phyloP scores from a whole-genome alignment of 2,329 filamentous ascomycete genomes.

The Cladophialophora immunda region DNA sequence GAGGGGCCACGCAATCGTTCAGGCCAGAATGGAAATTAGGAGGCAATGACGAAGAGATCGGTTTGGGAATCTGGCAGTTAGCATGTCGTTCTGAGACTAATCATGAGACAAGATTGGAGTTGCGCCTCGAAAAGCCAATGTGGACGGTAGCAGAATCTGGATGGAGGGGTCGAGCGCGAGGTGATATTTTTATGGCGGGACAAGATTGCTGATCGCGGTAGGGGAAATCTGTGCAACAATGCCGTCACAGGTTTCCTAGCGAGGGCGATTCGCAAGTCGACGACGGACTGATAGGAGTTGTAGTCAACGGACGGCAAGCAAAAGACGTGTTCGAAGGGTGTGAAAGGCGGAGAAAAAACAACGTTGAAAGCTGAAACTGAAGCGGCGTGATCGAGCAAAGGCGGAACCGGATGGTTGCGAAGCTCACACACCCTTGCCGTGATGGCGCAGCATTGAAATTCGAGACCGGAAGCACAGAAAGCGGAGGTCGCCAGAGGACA shows the following conservation, averaged over 20 bases:
- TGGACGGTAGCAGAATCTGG: constrained; percentile 26
- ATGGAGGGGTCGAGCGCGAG: constrained; percentile 29
- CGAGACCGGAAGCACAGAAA: constrained; percentile 4
- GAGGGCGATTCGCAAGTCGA: constrained; percentile 21
- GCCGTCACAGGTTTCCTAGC: constrained; percentile 29
- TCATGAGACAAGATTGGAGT: constrained; percentile 23
- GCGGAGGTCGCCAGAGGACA: neutral
- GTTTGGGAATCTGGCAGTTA: constrained; percentile 19
- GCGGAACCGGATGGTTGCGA: constrained; percentile 19
- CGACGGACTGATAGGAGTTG: constrained; percentile 14
- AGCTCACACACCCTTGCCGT: neutral
- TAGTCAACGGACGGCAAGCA: constrained; percentile 1
- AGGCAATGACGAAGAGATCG: constrained; percentile 15
- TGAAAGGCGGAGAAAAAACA: neutral
- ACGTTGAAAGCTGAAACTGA: constrained; percentile 2
- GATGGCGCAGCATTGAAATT: neutral
- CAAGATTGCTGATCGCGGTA: constrained; percentile 37
- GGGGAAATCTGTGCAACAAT: constrained; percentile 33
- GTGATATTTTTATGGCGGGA: constrained; percentile 34
- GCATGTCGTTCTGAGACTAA: constrained; percentile 32
- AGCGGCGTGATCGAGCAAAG: neutral
- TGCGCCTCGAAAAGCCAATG: constrained; percentile 18
- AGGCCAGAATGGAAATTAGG: constrained; percentile 12
- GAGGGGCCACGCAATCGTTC: constrained; percentile 23
- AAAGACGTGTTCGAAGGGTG: constrained; percentile 25